phyloP scores from a whole-genome alignment of 768 basidiomycete species.

The Xanthoconium purpureum region DNA sequence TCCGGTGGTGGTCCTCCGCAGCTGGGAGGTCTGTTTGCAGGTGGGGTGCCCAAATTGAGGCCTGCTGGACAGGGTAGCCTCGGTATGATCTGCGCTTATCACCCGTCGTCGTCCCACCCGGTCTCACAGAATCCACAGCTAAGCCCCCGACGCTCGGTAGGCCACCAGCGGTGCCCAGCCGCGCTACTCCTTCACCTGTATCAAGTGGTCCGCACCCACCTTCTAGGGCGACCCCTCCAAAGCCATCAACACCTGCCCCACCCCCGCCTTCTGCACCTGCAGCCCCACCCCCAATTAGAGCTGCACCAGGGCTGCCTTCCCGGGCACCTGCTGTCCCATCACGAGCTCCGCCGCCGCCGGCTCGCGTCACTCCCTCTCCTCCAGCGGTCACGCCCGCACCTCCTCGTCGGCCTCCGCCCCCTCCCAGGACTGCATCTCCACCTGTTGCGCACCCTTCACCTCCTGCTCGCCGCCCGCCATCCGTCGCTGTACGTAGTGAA shows the following conservation, averaged over 20 bases:
- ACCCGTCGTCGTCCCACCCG: not conserved
- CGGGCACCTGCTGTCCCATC: conserved; percentile 43
- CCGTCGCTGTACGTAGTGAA: conserved; percentile 27
- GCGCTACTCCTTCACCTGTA: conserved; percentile 34
- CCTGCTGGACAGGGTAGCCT: conserved; percentile 62
- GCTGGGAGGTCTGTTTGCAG: conserved; percentile 82
- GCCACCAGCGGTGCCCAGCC: conserved; percentile 62
- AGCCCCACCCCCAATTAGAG: conserved; percentile 36
- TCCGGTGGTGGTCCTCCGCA: conserved; percentile 65
- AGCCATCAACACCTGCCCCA: conserved; percentile 32
- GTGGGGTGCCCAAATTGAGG: conserved; percentile 88
- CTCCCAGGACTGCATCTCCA: conserved; percentile 30
- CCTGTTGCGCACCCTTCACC: conserved; percentile 24
- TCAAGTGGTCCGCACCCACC: conserved; percentile 30
- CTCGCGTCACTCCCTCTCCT: conserved; percentile 32
- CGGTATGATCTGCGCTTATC: conserved; percentile 39
- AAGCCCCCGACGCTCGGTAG: conserved; percentile 64
- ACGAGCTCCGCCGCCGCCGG: conserved; percentile 42
- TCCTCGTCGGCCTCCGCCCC: conserved; percentile 34
- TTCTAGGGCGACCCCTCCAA: conserved; percentile 28
- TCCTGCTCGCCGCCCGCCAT: conserved; percentile 25
- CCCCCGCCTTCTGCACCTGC: conserved; percentile 29
- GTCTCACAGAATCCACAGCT: conserved; percentile 36
- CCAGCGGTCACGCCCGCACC: conserved; percentile 19
- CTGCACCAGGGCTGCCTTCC: conserved; percentile 35